Evolutionary conservation across 176 grass and related monocot species (phyloP), one percentile per base, ranked within the genome.

Genomic region (Leersia perrieri): DNA sequence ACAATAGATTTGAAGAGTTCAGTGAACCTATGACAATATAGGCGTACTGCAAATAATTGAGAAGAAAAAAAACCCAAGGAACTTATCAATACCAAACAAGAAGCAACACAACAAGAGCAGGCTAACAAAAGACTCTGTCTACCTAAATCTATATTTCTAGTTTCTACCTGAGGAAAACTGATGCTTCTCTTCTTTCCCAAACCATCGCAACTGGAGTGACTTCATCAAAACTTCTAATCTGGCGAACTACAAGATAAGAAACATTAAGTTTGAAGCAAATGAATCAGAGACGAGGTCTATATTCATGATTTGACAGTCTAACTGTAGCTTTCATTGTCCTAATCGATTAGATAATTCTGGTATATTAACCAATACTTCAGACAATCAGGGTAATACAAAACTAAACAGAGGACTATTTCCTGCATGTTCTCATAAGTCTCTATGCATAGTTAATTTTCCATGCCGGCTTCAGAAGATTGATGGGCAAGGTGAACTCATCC

Each of bases 1-100:
- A 51, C 45, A 66, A 74, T 26, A 32, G 33, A 68, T 80, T 86
- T 80, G 61, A 79, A 80, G 45, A 67, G 34, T 86, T 68, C 77
- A 80, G 35, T 68, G 76, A 41, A 26, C 12, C 39, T 11, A 26
- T 41, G 33, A 81, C 36, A 49, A 49, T 18, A 20, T n/a, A 7
- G 16, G 32, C 71, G 18, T 26, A 25, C 66, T 22, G 34, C 60
- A 75, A 18, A 33, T 57, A 83, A 11, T 16, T 60, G 3, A 68
- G 29, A 7, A 35, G 57, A 72, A 53, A 5, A 73, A 63, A 22
- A 29, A 73, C 58, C 12, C 3, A 75, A 38, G 38, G 51, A 61
- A 29, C 70, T 35, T 62, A 81, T 42, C 29, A 75, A 60, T 20
- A 68, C 28, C 22, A 68, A 68, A 68, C 28, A 76, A 58, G 53